Conservation (phyloP, 2,329 filamentous ascomycete species). For the Colletotrichum tamarilloi region DNA sequence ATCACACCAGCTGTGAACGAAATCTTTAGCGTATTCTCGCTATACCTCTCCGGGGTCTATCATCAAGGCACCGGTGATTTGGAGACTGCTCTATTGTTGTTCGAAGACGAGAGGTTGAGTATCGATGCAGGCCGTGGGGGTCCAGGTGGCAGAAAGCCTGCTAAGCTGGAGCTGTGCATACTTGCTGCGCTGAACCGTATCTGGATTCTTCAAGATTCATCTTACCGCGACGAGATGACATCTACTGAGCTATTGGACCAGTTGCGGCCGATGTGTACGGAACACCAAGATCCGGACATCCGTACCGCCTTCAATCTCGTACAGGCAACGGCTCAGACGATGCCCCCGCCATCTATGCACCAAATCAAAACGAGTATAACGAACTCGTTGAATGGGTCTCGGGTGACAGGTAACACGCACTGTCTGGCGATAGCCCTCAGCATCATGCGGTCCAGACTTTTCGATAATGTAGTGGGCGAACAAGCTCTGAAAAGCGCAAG, state of each 20-base stretch:
- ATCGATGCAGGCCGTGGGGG: conserved; percentile 55
- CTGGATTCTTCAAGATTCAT: conserved; percentile 76
- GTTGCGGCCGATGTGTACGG: conserved; percentile 74
- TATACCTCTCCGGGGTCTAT: conserved; percentile 81
- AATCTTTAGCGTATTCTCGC: conserved; percentile 62
- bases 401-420: conserved; percentile 78
- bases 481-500: conserved; percentile 82
- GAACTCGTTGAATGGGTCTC: conserved; percentile 76
- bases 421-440: conserved; percentile 86
- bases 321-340: conserved; percentile 72
- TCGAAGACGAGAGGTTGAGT: conserved; percentile 70
- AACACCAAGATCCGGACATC: conserved; percentile 80
- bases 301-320: conserved; percentile 82
- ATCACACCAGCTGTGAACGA: conserved; percentile 33
- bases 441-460: conserved; percentile 86
- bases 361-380: conserved; percentile 84
- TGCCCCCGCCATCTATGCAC: conserved; percentile 74
- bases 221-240: conserved; percentile 66
- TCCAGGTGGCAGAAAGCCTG: conserved; percentile 56
- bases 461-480: conserved; percentile 83
- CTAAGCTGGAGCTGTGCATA: conserved; percentile 72
- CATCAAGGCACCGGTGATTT: conserved; percentile 82
- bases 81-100: conserved; percentile 73
- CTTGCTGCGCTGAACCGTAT: conserved; percentile 76
- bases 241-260: conserved; percentile 72